Evolutionary conservation across 2,329 filamentous ascomycete genomes (phyloP), one percentile per base, ranked within the genome.

Genomic region (Aspergillus fischeri): DNA sequence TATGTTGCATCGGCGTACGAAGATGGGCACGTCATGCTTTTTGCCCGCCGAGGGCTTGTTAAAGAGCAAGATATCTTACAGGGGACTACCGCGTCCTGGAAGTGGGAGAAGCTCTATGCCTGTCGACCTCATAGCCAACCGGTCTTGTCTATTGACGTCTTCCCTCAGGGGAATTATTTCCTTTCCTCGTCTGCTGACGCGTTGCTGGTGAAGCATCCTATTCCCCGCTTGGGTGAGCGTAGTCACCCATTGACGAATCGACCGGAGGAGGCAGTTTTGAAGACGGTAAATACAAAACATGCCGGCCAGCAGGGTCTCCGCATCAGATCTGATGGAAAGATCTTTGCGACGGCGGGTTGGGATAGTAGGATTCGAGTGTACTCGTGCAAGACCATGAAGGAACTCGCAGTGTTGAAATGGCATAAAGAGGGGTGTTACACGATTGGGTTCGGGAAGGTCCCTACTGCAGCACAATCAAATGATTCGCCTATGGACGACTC

Each of bases 291-390:
- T 65, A 97, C 93, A 1, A 93, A 89, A 68, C 94, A 97, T 72
- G 84, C 92, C 0, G 94, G 94, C 1, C 93, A 97, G 71, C 94
- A 99, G 73, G 85, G 86, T 10, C 76, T 99, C 6, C 78, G 76
- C 3, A 81, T 97, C 25, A 85, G 94, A 14, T 87, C 86, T 1
- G 94, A 99, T 71, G 89, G 86, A 2, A 88, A 84, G 61, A 82
- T 99, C 3, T 89, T 97, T 62, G 91, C 89, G 3, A 97, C 93
- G 0, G 93, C 91, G 0, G 94, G 94, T 3, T 99, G 94, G 94
- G 94, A 99, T 72, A 83, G 86, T 1, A 85, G 86, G 50, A 79
- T 92, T 1, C 81, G 94, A 8, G 86, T 97, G 1, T 99, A 97
- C 73, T 89, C 88, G 3, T 77, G 82, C 49, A 91, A 88, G 73